Evolutionary conservation across 257 asterid genomes (phyloP), one percentile per base, ranked within the genome.

Genomic region (Verbascum thapsus): DNA sequence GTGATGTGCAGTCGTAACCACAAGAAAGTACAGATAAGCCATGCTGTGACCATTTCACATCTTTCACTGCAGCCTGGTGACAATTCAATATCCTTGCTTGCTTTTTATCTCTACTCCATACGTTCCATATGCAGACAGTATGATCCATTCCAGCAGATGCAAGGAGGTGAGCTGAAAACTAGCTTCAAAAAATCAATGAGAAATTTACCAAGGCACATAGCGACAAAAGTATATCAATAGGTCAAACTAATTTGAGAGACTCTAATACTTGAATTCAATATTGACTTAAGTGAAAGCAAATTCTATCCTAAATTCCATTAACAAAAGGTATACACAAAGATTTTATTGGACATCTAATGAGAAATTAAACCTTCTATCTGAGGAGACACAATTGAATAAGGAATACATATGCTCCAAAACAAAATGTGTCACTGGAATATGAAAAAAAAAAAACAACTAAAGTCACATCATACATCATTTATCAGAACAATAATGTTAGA

Each of bases 111-210:
- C 74, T 69, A 66, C 91, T 81, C 96, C 96, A 92, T 20, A 85
- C 96, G 69, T 89, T 92, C 95, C 97, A 92, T 75, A 89, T 82
- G 72, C 77, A 64, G 63, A 89, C 78, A 63, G 85, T 76, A 42
- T 79, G 80, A 81, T 92, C 99, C 94, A 89, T 85, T 64, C 90
- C 91, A 3, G 94, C 96, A 68, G 95, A 92, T 50, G 91, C 99
- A 74, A 92, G 95, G 71, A 92, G 95, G 79, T 89, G 96, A 76
- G 84, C 96, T 89, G 94, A 40, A 84, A 67, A 74, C 85, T 70
- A 76, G 74, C 70, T 43, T 57, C 48, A 66, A 37, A 32, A 48
- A 74, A 68, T 71, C 68, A 19, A 82, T 87, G 70, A 83, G 79
- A 72, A 74, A 61, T 48, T 58, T 77, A 69, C 34, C 45, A 58